Evolutionary conservation across 2,329 filamentous ascomycete genomes (phyloP), one percentile per base, ranked within the genome.

Genomic region (Pseudocercospora eumusae): DNA sequence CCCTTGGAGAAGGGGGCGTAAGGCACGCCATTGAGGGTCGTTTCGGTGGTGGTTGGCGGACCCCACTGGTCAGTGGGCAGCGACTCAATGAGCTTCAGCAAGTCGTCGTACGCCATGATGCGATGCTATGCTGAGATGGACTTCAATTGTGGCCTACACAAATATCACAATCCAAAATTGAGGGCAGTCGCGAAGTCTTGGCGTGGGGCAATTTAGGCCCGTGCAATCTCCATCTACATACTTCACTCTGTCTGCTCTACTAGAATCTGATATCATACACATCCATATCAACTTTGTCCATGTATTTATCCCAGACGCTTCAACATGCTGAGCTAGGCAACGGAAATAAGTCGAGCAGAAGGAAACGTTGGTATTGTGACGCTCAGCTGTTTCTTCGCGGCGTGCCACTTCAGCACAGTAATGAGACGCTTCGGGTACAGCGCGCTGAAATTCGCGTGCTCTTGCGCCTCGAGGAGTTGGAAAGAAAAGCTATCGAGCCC

Each of bases 1-100:
- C 92, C 92, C 81, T 99, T 99, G 70, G 93, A 97, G 83, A 95
- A 99, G 64, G 95, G 95, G 71, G 95, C 95, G 78, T 97, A 99
- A 42, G 95, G 95, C 55, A 98, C 92, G 76, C 95, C 95, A 76
- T 96, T 88, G 73, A 98, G 86, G 65, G 91, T 96, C 67, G 91
- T 96, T 77, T 96, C 91, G 72, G 82, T 86, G 64, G 92, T 89
- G 70, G 89, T 86, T 64, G 90, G 78, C 58, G 93, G 93, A 64
- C 95, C 95, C 95, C 95, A 99, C 67, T 75, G 75, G 66, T 79
- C 77, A 57, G 67, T 60, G 58, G 80, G 80, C 57, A 83, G 75
- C 36, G 78, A 73, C 64, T 77, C 75, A 65, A 83, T 79, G 59
- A 82, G 75, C 70, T 81, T 79, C 62, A 80, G 73, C 47, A 82